Evolutionary conservation across 2,329 filamentous ascomycete genomes (phyloP), one percentile per base, ranked within the genome.

Genomic region (Botrytis tulipae): DNA sequence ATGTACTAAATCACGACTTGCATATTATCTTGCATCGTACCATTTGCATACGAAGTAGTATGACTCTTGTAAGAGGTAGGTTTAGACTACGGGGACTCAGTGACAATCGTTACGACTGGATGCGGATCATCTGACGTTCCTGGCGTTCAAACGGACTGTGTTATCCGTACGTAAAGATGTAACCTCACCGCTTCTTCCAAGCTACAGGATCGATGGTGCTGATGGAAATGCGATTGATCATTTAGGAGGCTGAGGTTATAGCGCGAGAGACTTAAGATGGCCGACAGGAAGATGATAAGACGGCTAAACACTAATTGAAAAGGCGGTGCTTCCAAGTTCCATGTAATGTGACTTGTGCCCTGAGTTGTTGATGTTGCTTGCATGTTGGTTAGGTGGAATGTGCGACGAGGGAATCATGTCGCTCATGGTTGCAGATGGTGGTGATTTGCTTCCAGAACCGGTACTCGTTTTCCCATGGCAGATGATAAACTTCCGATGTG

Each of bases 361-460:
- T 66, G 29, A 22, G 32, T 51, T 66, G 29, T 51, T 40, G 35
- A 40, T 14, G 44, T 35, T 51, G 22, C 32, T 54, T 54, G 32
- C 12, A 54, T 67, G 65, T 22, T 46, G n/a, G 20, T 37, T 40
- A 46, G 29, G n/a, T 22, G n/a, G 18, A 35, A 18, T 46, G 44
- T 48, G 29, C 29, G 44, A 48, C 44, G 14, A 20, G 46, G 22
- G 25, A 46, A 35, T 66, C 44, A 51, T 66, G 32, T 48, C 35
- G 63, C 62, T 63, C n/a, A 62, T 62, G 60, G 37, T 46, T 46
- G 62, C 40, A 66, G 63, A 20, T 40, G 44, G 32, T 54, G 46
- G 25, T 68, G 48, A 32, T 57, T 68, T 68, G 66, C 66, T 68
- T 57, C 35, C 66, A 68, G 66, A 57, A 57, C 48, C 66, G 66